A percentile compares a stretch with the other conserved stretches of the same genome.
phyloP scores from a whole-genome alignment of 2,329 filamentous ascomycete species.

The Fusarium fujikuroi region DNA sequence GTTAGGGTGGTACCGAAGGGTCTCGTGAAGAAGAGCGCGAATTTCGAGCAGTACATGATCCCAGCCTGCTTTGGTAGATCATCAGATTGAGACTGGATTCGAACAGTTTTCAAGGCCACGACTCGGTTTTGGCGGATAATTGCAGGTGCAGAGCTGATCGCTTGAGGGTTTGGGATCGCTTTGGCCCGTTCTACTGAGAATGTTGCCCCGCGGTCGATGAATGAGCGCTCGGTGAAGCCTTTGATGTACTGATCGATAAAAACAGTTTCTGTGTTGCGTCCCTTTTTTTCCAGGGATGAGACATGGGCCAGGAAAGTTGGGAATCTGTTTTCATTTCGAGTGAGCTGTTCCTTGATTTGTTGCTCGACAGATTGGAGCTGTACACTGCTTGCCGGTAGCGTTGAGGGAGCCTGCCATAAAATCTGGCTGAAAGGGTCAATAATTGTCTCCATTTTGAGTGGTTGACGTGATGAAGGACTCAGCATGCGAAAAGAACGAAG shows the following conservation, averaged over 20 bases:
- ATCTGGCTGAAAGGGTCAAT: not conserved
- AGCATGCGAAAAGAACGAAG: accelerated
- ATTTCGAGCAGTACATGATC: slow-evolving; percentile 4
- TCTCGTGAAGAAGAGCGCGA: not conserved
- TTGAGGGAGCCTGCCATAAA: not conserved
- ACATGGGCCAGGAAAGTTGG: not conserved
- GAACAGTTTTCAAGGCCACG: not conserved
- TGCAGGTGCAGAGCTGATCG: accelerated
- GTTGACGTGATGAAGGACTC: accelerated
- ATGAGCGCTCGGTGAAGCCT: not conserved
- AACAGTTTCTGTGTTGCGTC: not conserved
- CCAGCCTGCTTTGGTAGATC: slow-evolving; percentile 1
- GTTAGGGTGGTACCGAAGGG: not conserved
- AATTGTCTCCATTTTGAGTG: not conserved
- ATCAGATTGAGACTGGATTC: not conserved
- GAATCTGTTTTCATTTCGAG: not conserved
- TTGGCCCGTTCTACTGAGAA: not conserved
- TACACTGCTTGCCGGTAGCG: accelerated
- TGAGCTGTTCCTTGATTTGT: not conserved
- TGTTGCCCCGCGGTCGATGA: not conserved
- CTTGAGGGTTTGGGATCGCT: not conserved
- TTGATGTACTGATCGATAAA: not conserved
- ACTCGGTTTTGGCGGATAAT: not conserved
- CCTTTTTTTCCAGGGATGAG: not conserved
- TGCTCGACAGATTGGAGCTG: accelerated